Evolutionary conservation across 2,329 filamentous ascomycete genomes (phyloP).

Genomic region (Talaromyces sp.): DNA sequence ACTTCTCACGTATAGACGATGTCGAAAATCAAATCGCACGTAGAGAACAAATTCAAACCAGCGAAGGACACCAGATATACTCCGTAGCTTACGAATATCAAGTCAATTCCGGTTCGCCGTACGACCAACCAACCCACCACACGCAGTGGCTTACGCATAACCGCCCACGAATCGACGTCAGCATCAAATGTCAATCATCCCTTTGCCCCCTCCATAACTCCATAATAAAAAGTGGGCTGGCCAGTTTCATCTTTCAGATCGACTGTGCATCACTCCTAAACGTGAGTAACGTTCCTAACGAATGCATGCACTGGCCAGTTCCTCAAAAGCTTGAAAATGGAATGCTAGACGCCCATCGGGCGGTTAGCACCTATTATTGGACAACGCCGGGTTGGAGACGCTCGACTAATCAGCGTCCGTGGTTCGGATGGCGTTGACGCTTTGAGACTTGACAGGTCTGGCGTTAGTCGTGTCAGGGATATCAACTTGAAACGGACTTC

Average conservation of each 20-base stretch:
- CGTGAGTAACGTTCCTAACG: neutral
- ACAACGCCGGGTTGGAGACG: neutral
- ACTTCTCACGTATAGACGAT: neutral
- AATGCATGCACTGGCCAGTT: neutral
- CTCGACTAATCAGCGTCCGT: neutral
- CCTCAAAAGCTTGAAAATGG: neutral
- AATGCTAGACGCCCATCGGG: neutral
- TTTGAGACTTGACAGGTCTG: too few relatives aligned
- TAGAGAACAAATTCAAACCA: neutral
- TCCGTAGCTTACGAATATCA: neutral
- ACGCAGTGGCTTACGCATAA: neutral
- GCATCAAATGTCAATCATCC: neutral
- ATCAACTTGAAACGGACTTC: neutral
- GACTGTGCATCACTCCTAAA: neutral
- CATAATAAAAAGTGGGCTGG: slow-evolving; percentile 1
- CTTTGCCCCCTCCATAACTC: neutral
- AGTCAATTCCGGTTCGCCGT: neutral
- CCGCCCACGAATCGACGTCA: neutral
- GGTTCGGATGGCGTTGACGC: neutral
- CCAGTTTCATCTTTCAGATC: neutral
- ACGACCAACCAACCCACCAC: neutral
- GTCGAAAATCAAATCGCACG: neutral
- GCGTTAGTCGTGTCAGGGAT: neutral
- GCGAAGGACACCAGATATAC: neutral
- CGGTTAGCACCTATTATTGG: neutral